phyloP scores from a whole-genome alignment of 2,329 filamentous ascomycete species.

The Ceratocystis destructans region DNA sequence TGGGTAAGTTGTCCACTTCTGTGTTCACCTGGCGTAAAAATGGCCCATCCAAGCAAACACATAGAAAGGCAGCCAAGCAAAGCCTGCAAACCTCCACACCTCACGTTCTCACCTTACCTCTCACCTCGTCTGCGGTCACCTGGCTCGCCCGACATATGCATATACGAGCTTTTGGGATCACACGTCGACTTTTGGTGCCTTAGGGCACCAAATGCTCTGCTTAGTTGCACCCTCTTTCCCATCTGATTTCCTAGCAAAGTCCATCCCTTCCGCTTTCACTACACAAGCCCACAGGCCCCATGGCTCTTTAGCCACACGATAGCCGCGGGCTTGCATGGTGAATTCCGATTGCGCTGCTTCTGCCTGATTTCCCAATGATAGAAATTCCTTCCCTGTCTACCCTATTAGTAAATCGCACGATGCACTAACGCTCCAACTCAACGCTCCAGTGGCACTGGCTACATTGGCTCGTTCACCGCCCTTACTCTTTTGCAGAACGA shows the following conservation, averaged over 20 bases:
- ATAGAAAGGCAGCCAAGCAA: not conserved
- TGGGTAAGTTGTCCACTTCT: conserved; percentile 48
- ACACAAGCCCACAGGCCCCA: not conserved
- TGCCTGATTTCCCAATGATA: conserved; percentile 12
- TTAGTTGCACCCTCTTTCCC: not conserved
- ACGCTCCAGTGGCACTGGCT: conserved; percentile 73
- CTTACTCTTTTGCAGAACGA: conserved; percentile 83
- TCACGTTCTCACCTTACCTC: not conserved
- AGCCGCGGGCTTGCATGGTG: conserved; percentile 4
- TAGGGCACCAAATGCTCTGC: not conserved
- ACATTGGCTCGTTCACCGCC: conserved; percentile 95
- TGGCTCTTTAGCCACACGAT: conserved; percentile 8
- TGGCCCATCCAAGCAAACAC: not conserved
- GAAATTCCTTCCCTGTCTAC: conserved; percentile 21
- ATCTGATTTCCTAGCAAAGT: not conserved
- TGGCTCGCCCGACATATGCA: not conserved
- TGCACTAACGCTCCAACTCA: not conserved
- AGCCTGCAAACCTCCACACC: not conserved
- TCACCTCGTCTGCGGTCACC: not conserved
- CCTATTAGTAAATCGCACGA: not conserved
- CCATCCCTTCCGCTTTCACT: not conserved
- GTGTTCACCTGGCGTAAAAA: conserved; percentile 2
- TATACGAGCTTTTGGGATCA: not conserved
- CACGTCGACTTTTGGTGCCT: not conserved
- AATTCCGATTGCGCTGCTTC: not conserved